Conservation (phyloP, 1,284 basidiomycete species). For the Exobasidium cylindrosporum region DNA sequence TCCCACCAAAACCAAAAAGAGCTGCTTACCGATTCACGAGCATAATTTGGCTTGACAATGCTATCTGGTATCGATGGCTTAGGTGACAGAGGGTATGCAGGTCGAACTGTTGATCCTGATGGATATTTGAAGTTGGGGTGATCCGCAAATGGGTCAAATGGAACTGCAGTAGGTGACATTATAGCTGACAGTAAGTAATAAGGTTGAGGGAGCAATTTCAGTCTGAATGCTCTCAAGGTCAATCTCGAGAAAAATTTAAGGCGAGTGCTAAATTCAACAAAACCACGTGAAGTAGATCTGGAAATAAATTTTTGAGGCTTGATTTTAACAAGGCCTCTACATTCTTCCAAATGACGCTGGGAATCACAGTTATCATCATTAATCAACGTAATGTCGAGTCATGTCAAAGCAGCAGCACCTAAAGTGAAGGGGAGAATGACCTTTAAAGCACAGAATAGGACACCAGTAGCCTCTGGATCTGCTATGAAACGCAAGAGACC, state of each 20-base stretch:
- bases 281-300: too few relatives aligned
- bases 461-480: not conserved
- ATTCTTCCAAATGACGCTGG: too few relatives aligned
- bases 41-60: conserved; percentile 52
- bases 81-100: conserved; percentile 48
- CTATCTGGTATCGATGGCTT: conserved; percentile 45
- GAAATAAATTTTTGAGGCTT: too few relatives aligned
- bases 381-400: conserved; percentile 1
- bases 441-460: conserved; percentile 2
- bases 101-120: conserved; percentile 27
- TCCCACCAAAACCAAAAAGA: conserved; percentile 23
- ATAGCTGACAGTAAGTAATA: too few relatives aligned
- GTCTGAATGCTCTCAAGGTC: too few relatives aligned
- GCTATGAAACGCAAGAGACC: not conserved
- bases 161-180: conserved; percentile 13
- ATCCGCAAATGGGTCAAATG: conserved; percentile 42
- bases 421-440: not conserved
- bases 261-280: too few relatives aligned
- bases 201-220: too few relatives aligned
- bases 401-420: not conserved
- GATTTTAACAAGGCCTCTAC: too few relatives aligned
- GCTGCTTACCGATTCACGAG: conserved; percentile 49
- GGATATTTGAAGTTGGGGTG: conserved; percentile 43
- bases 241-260: too few relatives aligned
- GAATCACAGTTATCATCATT: too few relatives aligned